Evolutionary conservation across 2,329 filamentous ascomycete species (phyloP), one percentile per base, ranked within the genome.

Genomic region (Neopestalotiopsis rosae): DNA sequence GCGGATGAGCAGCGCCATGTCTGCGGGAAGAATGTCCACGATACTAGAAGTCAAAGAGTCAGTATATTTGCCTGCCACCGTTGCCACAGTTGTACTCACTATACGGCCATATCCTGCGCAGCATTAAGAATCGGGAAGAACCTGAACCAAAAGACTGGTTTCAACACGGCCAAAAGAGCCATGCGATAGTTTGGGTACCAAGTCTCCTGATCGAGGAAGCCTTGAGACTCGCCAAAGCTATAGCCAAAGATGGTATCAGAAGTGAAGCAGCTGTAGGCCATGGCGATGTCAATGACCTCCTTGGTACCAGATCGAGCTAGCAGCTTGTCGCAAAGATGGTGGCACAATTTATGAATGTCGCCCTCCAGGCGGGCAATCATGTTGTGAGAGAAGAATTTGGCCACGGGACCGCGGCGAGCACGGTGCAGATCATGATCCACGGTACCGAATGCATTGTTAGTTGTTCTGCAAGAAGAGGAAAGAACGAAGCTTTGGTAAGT

Each of bases 301-400:
- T 74, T 77, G 74, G 67, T 78, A 76, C 67, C 79, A 69, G 77
- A 75, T 64, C 77, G 57, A 2, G 49, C 64, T 12, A 76, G 78
- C 68, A 84, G 74, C 69, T 80, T 80, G 65, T 73, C 68, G 20
- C 68, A 66, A 12, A 69, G 66, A 3, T 65, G 65, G 59, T 72
- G 69, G 3, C 70, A 67, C 14, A 71, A 56, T 6, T 71, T 70
- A 34, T 72, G 63, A 12, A 76, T 69, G 62, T 74, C 72, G 20
- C 57, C 40, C 56, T 76, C 72, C 12, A 76, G 68, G 52, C 78
- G 75, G 67, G 75, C 76, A 72, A 76, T 79, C 75, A 81, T 74
- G 61, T 69, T 66, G n/a, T 71, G 69, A 12, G 74, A 77, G 72
- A 79, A 78, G 68, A 74, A 76, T 17, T 69, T 69, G 57, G 67